These are phyloP conservation scores for Pseudogymnoascus sp. DNA, from an alignment of 2,329 filamentous ascomycete species.

Conservation along the genomic window DNA sequence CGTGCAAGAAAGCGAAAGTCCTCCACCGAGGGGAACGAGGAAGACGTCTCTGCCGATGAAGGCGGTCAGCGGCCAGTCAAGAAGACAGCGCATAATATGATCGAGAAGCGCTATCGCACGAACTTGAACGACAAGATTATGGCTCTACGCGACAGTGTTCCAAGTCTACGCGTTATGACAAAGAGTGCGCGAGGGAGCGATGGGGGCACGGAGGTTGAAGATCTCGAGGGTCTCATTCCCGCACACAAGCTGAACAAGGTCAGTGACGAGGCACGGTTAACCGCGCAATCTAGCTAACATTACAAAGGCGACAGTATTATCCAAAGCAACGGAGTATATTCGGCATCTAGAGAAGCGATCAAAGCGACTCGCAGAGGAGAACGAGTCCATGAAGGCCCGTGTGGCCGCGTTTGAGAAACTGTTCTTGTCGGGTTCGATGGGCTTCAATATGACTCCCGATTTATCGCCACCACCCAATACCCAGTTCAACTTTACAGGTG, in stretches of 20 bases:
- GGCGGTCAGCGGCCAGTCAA: constrained; percentile 57
- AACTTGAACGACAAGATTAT: constrained; percentile 98
- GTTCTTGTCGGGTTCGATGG: constrained; percentile 68
- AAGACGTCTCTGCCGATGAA: constrained; percentile 53
- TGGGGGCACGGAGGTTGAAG: constrained; percentile 66
- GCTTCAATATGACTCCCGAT: constrained; percentile 41
- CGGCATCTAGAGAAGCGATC: constrained; percentile 88
- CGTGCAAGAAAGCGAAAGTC: constrained; percentile 61
- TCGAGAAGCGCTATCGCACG: constrained; percentile 92
- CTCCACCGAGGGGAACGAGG: constrained; percentile 48
- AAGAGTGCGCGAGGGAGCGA: constrained; percentile 64
- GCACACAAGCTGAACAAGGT: constrained; percentile 96
- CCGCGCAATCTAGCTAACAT: background rate
- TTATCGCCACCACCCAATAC: constrained; percentile 37
- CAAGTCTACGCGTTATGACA: constrained; percentile 76
- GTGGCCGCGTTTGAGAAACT: constrained; percentile 71
- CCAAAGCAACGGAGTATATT: constrained; percentile 95
- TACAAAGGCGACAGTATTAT: constrained; percentile 50
- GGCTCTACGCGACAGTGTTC: constrained; percentile 83
- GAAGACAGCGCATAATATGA: constrained; percentile 97
- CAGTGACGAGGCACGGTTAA: constrained; percentile 39
- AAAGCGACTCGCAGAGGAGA: constrained; percentile 72
- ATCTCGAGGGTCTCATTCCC: constrained; percentile 72
- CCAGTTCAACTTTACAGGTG: background rate
- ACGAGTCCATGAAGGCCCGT: constrained; percentile 67